Base-by-base conservation (phyloP, 345 rosid genomes). In the Populus deltoides region DNA sequence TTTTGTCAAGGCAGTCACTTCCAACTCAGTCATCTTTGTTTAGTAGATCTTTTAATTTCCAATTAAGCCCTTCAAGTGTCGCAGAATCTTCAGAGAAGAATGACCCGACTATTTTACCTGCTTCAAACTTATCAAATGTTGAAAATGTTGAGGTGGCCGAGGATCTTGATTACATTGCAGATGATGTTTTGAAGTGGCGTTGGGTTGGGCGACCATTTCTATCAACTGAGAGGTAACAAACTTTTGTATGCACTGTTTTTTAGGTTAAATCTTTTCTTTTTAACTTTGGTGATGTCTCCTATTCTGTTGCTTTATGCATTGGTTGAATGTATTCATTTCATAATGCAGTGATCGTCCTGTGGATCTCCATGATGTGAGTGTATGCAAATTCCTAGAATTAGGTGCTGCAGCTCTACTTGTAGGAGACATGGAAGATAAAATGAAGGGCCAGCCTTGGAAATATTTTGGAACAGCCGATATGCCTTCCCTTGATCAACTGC, bases 321-420 rank as follows among this genome's bases (percentile, higher is more conserved):
- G 77, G 71, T 53, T 79, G 66, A 51, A 51, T 79, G 27, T 35
- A 45, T 78, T 72, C 68, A 12, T 77, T 69, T 27, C 51, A 25
- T 62, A 75, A 74, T 69, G 63, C 85, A 92, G 97, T 69, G 99
- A 89, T 59, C 92, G 87, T 63, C 77, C 83, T 77, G 76, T 78
- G 70, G 91, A 85, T 80, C 87, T 90, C 70, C 92, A 90, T 89
- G 94, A 89, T 73, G 83, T 89, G 89, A 89, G 87, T 81, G 85
- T 86, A 29, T 91, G 80, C 83, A 94, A 89, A 83, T 90, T 97
- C 81, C 84, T 94, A 71, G 97, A 97, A 87, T 89, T 92, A 81
- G 99, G 99, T 78, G 99, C 99, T 33, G 97, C 98, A 17, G 95
- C 98, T 70, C 85, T 97, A 41, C 95, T 97, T 79, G 92, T 94